Percentiles rank a stretch among this genome's conserved stretches.
Evolutionary conservation across 2,329 filamentous ascomycete genomes (phyloP).

Genomic region (Lasiodiplodia theobromae): DNA sequence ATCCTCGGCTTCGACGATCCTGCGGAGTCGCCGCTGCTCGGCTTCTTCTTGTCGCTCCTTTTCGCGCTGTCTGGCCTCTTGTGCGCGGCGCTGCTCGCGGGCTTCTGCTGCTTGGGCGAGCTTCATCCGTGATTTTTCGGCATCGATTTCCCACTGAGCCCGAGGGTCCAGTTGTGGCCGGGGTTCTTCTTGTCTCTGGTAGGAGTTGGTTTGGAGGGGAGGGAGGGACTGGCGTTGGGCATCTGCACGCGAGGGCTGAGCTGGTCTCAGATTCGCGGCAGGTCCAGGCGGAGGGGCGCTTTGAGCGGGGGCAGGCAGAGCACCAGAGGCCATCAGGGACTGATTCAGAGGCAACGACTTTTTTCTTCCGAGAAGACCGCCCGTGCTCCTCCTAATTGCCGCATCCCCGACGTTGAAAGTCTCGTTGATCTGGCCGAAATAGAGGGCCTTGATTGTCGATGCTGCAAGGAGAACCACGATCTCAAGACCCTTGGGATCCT

Average conservation of each 20-base stretch:
- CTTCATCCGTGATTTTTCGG: slow-evolving; percentile 55
- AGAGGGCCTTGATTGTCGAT: slow-evolving; percentile 68
- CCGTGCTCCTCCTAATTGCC: slow-evolving; percentile 47
- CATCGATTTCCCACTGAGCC: slow-evolving; percentile 60
- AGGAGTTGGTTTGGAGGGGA: slow-evolving; percentile 38
- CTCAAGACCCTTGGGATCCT: slow-evolving; percentile 93
- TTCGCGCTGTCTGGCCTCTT: slow-evolving; percentile 55
- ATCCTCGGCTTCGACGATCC: slow-evolving; percentile 72
- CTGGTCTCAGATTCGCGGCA: slow-evolving; percentile 1
- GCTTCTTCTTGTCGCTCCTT: slow-evolving; percentile 64
- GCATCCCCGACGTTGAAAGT: slow-evolving; percentile 75
- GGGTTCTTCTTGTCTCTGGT: slow-evolving; percentile 38
- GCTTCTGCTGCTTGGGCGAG: slow-evolving; percentile 9
- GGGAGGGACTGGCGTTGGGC: slow-evolving; percentile 41
- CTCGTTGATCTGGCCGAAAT: slow-evolving; percentile 70
- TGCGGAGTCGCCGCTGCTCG: slow-evolving; percentile 68
- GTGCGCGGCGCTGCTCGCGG: slow-evolving; percentile 40
- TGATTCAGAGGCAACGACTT: slow-evolving; percentile 40
- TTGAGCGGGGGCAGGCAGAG: slow-evolving; percentile 5
- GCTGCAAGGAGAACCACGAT: slow-evolving; percentile 73
- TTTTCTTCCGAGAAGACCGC: slow-evolving; percentile 41
- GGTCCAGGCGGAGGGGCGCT: slow-evolving; percentile 17
- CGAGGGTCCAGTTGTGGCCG: slow-evolving; percentile 57
- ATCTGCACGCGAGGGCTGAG: slow-evolving; percentile 29
- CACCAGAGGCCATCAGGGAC: slow-evolving; percentile 4